Percentiles rank a stretch among this genome's conserved stretches.
These are phyloP conservation scores for Cucurbita ficifolia DNA, from an alignment of 306 rosid genomes.

Conservation along the genomic window DNA sequence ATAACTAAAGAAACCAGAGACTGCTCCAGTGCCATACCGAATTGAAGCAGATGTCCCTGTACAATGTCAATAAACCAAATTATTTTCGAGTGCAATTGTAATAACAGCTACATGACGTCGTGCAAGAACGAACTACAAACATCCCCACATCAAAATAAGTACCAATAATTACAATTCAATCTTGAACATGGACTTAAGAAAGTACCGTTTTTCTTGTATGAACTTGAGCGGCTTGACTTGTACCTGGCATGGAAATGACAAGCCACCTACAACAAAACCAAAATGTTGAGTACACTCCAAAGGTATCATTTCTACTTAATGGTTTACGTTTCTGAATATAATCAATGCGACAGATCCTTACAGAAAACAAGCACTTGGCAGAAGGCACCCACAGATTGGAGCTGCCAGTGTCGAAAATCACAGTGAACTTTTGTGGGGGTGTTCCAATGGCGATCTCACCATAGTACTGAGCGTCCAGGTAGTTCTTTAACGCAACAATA, in stretches of 20 bases:
- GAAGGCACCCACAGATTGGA: slow-evolving; percentile 95
- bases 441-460: slow-evolving; percentile 76
- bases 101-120: too few species aligned
- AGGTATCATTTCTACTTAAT: too few species aligned
- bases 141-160: background rate
- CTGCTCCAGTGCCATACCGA: slow-evolving; percentile 73
- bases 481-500: slow-evolving; percentile 59
- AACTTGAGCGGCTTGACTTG: slow-evolving; percentile 39
- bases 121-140: background rate
- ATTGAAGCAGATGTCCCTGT: slow-evolving; percentile 77
- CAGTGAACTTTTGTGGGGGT: slow-evolving; percentile 80
- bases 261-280: slow-evolving; percentile 34
- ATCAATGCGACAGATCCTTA: slow-evolving; percentile 17
- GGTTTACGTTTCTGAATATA: too few species aligned
- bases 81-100: background rate
- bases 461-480: slow-evolving; percentile 86
- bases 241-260: slow-evolving; percentile 66
- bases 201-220: slow-evolving; percentile 57
- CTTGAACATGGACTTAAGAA: background rate
- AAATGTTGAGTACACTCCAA: background rate
- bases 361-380: slow-evolving; percentile 51
- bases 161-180: background rate
- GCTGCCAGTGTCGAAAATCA: slow-evolving; percentile 92
- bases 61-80: background rate
- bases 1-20: slow-evolving; percentile 80